phyloP scores from a whole-genome alignment of 148 eudicot species.

The Persicaria tinctoria region DNA sequence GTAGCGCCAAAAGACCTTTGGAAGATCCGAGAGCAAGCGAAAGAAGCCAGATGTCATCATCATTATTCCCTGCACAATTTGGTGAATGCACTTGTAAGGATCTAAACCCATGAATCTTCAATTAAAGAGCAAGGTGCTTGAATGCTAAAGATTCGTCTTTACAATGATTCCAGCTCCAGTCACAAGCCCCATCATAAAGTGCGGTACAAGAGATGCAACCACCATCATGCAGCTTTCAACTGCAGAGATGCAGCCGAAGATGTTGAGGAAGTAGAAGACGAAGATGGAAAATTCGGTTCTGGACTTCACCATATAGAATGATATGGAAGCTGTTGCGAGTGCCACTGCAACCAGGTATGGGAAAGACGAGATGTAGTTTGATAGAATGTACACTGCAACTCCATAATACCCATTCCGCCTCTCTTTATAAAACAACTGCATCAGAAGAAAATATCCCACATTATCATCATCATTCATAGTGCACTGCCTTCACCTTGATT shows the following conservation, averaged over 20 bases:
- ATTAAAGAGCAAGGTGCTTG: neutral
- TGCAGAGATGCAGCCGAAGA: slow-evolving; percentile 50
- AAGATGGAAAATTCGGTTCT: slow-evolving; percentile 49
- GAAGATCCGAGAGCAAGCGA: slow-evolving; percentile 78
- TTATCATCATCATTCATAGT: neutral
- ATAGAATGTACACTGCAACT: slow-evolving; percentile 59
- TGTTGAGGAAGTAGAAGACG: slow-evolving; percentile 36
- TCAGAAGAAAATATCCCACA: neutral
- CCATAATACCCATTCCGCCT: slow-evolving; percentile 81
- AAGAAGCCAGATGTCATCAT: slow-evolving; percentile 96
- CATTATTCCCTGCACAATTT: slow-evolving; percentile 61
- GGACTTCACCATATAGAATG: slow-evolving; percentile 73
- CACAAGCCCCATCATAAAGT: slow-evolving; percentile 65
- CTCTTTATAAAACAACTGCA: slow-evolving; percentile 66
- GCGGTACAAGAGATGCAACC: slow-evolving; percentile 64
- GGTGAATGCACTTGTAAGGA: slow-evolving; percentile 3
- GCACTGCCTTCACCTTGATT: too few species aligned
- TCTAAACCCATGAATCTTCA: neutral
- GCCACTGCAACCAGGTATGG: slow-evolving; percentile 60
- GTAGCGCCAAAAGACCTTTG: slow-evolving; percentile 82
- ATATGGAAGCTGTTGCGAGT: slow-evolving; percentile 47
- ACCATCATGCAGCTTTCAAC: slow-evolving; percentile 87
- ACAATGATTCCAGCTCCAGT: slow-evolving; percentile 74
- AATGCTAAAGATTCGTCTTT: slow-evolving; percentile 14
- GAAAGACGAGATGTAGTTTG: slow-evolving; percentile 75